A percentile compares a stretch with the other conserved stretches of the same genome.
Conservation (phyloP, 768 basidiomycete genomes). For the Gelatoporia subvermispora region DNA sequence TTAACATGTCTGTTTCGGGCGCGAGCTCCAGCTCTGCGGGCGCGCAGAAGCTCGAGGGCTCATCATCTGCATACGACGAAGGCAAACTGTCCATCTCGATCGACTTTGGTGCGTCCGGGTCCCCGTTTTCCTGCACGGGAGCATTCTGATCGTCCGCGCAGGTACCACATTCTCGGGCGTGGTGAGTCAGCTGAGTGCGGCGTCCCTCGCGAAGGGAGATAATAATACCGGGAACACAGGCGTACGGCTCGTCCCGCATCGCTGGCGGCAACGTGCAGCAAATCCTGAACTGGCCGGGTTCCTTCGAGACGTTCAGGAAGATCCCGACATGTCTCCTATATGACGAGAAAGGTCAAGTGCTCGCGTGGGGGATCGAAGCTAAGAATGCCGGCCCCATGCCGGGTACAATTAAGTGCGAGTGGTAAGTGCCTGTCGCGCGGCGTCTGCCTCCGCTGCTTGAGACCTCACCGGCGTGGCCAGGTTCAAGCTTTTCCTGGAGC, state of each 20-base stretch:
- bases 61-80: conserved; percentile 39
- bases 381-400: conserved; percentile 71
- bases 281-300: conserved; percentile 82
- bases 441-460: neutral
- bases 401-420: conserved; percentile 57
- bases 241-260: conserved; percentile 83
- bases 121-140: neutral
- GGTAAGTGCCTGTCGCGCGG: conserved; percentile 26
- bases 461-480: conserved; percentile 26
- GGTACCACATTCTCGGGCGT: conserved; percentile 88
- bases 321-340: conserved; percentile 80
- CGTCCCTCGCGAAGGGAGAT: neutral
- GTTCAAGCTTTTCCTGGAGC: conserved; percentile 89
- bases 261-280: conserved; percentile 77
- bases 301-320: conserved; percentile 83
- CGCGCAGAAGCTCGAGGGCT: conserved; percentile 1
- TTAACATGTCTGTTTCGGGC: conserved; percentile 16
- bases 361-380: conserved; percentile 86
- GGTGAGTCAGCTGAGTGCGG: conserved; percentile 41
- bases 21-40: conserved; percentile 20
- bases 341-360: conserved; percentile 63
- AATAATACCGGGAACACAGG: conserved; percentile 36
- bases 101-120: conserved; percentile 62
- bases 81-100: conserved; percentile 81
- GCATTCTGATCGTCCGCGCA: conserved; percentile 23